Base-by-base conservation (phyloP, 2,329 filamentous ascomycete genomes). In the Colletotrichum gloeosporioides region DNA sequence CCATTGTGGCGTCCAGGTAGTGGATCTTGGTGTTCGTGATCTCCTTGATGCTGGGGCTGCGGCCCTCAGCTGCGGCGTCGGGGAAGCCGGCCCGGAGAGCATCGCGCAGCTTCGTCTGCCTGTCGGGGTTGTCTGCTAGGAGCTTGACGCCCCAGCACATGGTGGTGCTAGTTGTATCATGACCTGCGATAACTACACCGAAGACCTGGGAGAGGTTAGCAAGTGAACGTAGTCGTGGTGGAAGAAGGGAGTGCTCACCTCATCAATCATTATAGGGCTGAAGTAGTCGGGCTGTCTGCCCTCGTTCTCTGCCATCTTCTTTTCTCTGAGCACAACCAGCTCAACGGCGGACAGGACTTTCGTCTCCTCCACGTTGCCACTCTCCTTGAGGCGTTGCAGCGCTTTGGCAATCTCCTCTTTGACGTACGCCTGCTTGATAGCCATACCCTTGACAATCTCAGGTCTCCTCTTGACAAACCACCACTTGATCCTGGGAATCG, bases 1-100 rank as follows among this genome's bases (percentile, higher is more conserved):
- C 83, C 36, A 86, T 78, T 8, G 83, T 80, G 10, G 85, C 85
- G 25, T 87, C 85, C 13, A 87, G 79, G 75, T 84, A 86, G 2
- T 83, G 83, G 2, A 85, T 73, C 39, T 36, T 69, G 2, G 78
- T 69, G 4, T 62, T 62, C 0, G 78, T 77, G 16, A 86, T 81
- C 76, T 86, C 85, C 2, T 77, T 55, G 31, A 80, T 78, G 0
- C 79, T 81, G 6, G 84, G 85, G 27, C 71, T 75, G 6, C 84
- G 82, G 5, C 69, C 63, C 4, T 79, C 80, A 0, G 63, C 53
- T 1, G 68, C 15, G 0, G 84, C 84, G 0, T 66, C 66, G 13
- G 69, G 9, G 18, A 77, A 61, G 4, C 67, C 63, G 8, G 25
- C 8, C 0, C 69, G 55, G 16, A 78, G 77, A 2, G 68, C 69